A percentile compares a stretch with the other conserved stretches of the same genome.
phyloP scores from a whole-genome alignment of 2,329 filamentous ascomycete genomes.

The Fusarium duplospermum region DNA sequence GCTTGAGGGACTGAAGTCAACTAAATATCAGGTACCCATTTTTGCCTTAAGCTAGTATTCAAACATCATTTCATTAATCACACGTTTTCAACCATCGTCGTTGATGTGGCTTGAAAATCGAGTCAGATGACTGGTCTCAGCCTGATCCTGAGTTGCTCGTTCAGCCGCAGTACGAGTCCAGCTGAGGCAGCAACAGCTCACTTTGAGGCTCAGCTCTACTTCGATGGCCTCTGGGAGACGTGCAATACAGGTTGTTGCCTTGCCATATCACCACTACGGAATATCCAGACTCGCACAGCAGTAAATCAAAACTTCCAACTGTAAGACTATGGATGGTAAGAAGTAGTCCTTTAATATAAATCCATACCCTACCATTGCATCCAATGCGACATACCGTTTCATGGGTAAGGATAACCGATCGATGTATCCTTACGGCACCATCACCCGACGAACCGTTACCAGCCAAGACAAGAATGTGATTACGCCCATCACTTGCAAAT shows the following conservation, averaged over 20 bases:
- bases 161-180: background rate
- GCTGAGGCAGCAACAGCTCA: background rate
- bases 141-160: background rate
- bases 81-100: background rate
- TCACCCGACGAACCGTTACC: background rate
- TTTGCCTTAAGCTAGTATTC: background rate
- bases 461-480: background rate
- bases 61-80: background rate
- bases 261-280: background rate
- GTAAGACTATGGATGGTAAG: background rate
- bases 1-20: background rate
- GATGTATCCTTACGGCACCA: background rate
- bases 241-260: background rate
- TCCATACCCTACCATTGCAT: background rate
- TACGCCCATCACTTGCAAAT: background rate
- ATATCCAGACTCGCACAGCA: background rate
- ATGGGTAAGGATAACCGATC: background rate
- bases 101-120: background rate
- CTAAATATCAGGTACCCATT: background rate
- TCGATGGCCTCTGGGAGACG: background rate
- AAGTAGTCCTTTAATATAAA: background rate
- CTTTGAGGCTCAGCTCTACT: background rate
- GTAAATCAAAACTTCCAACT: background rate
- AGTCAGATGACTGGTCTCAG: background rate
- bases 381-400: background rate